These are phyloP conservation scores for Metarhizium humberi DNA, from an alignment of 2,329 filamentous ascomycete genomes.

Conservation along the genomic window DNA sequence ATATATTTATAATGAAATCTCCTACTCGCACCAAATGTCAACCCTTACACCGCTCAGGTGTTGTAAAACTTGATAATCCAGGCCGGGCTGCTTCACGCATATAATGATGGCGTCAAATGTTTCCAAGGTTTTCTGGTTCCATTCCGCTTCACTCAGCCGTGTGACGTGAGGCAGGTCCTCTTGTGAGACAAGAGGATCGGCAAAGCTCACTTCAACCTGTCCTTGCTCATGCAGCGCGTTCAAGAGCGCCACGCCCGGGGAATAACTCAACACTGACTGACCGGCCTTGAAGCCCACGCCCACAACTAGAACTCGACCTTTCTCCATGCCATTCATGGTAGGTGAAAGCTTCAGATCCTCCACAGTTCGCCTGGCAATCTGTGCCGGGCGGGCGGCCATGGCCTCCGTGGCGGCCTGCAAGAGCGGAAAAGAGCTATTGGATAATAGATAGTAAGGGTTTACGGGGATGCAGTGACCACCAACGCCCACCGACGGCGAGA, in stretches of 20 bases:
- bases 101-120: background rate
- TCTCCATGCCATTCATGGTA: background rate
- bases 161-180: background rate
- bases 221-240: background rate
- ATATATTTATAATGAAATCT: too few species aligned
- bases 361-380: conserved; percentile 27
- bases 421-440: conserved; percentile 37
- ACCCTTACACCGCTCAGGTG: background rate
- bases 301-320: conserved; percentile 31
- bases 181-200: background rate
- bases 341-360: conserved; percentile 13
- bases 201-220: background rate
- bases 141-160: background rate
- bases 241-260: conserved; percentile 28
- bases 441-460: conserved; percentile 44
- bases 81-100: background rate
- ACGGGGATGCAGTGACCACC: conserved; percentile 48
- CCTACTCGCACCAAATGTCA: background rate
- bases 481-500: conserved; percentile 37
- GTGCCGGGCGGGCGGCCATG: conserved; percentile 32
- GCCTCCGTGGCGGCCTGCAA: conserved; percentile 32
- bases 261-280: conserved; percentile 36
- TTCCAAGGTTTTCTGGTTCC: background rate
- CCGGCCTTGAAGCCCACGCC: conserved; percentile 42
- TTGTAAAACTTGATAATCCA: background rate